Evolutionary conservation across 2,329 filamentous ascomycete species (phyloP), one percentile per base, ranked within the genome.

Genomic region (Paecilomyces sp.): DNA sequence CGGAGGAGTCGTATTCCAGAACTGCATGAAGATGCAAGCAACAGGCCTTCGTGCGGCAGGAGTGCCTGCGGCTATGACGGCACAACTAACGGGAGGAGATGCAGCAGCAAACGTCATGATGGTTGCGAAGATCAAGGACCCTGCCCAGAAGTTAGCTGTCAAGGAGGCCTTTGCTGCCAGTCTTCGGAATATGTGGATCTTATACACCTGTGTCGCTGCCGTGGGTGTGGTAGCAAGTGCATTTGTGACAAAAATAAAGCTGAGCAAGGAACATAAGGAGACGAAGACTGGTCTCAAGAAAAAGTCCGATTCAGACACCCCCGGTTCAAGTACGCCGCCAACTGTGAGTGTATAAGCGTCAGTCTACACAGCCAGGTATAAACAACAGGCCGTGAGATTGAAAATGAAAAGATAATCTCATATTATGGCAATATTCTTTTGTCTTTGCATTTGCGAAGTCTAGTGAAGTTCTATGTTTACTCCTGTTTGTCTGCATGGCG

Each of bases 1-100:
- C 47, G 90, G 90, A 25, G 86, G 88, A n/a, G 88, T 91, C 54
- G 82, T 92, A 41, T 92, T 92, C 76, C 87, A 91, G 74, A 92
- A 92, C 70, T 71, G 31, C 57, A 74, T 74, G 72, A 75, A 24
- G 66, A 74, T 31, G 72, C 83, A 3, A 86, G 86, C n/a, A 75
- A 77, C 63, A 79, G 82, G 59, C 85, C 88, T 36, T 81, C 85
- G 13, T 82, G 88, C 22, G 86, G 83, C 67, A 3, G 70, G 74
- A 1, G 63, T 73, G 50, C 68, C 61, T 47, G 65, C 57, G 41
- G 67, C 41, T 7, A 67, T 63, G 58, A 67, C 60, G 3, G 60
- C 57, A 18, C 62, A 60, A 52, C 78, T 64, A 68, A 74, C 79
- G 0, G 78, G 78, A 0, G 69, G 72, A 24, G 69, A 77, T 34